Evolutionary conservation across 2,329 filamentous ascomycete species (phyloP), one percentile per base, ranked within the genome.

Genomic region (Phialophora chinensis): DNA sequence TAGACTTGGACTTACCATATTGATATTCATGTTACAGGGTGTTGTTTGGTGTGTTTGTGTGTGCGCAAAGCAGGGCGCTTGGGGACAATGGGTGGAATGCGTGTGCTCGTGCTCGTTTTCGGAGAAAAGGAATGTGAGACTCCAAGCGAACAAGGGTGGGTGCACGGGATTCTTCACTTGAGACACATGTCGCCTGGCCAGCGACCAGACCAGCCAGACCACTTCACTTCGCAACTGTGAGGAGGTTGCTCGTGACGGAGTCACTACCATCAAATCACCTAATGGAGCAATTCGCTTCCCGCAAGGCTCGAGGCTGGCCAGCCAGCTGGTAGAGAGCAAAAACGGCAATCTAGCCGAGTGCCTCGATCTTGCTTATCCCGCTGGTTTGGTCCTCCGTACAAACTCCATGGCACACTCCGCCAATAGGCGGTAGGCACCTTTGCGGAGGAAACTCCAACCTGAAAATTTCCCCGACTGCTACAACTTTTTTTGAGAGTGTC

Each of bases 391-490:
- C 38, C 38, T 7, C 17, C 38, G 38, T 44, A 44, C 14, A 1
- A 8, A 1, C 38, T 1, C 8, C 38, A 3, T n/a, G 12, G 49
- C 14, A 25, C 23, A 27, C 49, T 52, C 49, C 49, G 49, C 49
- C 49, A 52, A 52, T 52, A 14, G 25, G 25, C 49, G 14, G 20
- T 20, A 27, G 27, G 49, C 49, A 27, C 3, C 49, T 14, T 52
- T 52, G 49, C 49, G 49, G 49, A 52, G 49, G 49, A 52, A 27
- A 29, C 27, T 50, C 42, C 44, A 25, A 47, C 17, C n/a, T 29
- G 44, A 52, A 52, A 60, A 50, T 35, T 50, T 60, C 44, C 42
- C 53, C 17, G 42, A 50, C 57, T 52, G 23, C 27, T 23, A 12
- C 49, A 52, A 52, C 49, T 52, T 52, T 52, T 29, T 52, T 20